Evolutionary conservation across 2,329 filamentous ascomycete genomes (phyloP).

Genomic region (Xylaria sp.): DNA sequence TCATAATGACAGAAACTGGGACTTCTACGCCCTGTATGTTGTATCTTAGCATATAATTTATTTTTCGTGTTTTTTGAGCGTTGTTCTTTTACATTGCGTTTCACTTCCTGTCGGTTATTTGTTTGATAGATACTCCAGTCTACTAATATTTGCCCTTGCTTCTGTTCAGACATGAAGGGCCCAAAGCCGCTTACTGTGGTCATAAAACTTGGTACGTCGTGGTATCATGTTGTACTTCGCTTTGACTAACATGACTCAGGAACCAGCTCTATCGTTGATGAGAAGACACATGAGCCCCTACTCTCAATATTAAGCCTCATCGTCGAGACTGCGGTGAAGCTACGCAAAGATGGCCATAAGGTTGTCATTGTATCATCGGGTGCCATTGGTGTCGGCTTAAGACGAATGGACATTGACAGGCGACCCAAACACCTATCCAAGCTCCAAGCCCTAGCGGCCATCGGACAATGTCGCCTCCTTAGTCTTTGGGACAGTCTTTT

Average conservation of each 20-base stretch:
- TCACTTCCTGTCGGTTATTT: not conserved
- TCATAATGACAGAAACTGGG: slow-evolving; percentile 43
- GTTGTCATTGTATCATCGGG: slow-evolving; percentile 98
- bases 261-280: slow-evolving; percentile 98
- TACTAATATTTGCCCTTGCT: slow-evolving; percentile 37
- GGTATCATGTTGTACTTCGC: not conserved
- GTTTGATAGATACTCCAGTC: slow-evolving; percentile 4
- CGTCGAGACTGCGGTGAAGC: slow-evolving; percentile 89
- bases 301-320: slow-evolving; percentile 91
- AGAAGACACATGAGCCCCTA: slow-evolving; percentile 91
- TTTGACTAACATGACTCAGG: slow-evolving; percentile 62
- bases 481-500: slow-evolving; percentile 96
- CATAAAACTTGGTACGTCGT: slow-evolving; percentile 81
- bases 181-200: slow-evolving; percentile 77
- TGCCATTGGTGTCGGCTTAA: slow-evolving; percentile 92
- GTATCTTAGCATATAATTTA: slow-evolving; percentile 24
- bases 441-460: slow-evolving; percentile 92
- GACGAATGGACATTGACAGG: slow-evolving; percentile 87
- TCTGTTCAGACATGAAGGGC: slow-evolving; percentile 69
- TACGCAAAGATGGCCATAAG: slow-evolving; percentile 89
- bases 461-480: slow-evolving; percentile 95
- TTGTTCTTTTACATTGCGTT: slow-evolving; percentile 12
- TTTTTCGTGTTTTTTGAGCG: slow-evolving; percentile 6
- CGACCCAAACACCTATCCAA: slow-evolving; percentile 90
- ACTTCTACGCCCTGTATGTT: slow-evolving; percentile 46